Evolutionary conservation across 23 red algal species (phyloP), one percentile per base, ranked within the genome.

Genomic region (Gracilaria gracilis): DNA sequence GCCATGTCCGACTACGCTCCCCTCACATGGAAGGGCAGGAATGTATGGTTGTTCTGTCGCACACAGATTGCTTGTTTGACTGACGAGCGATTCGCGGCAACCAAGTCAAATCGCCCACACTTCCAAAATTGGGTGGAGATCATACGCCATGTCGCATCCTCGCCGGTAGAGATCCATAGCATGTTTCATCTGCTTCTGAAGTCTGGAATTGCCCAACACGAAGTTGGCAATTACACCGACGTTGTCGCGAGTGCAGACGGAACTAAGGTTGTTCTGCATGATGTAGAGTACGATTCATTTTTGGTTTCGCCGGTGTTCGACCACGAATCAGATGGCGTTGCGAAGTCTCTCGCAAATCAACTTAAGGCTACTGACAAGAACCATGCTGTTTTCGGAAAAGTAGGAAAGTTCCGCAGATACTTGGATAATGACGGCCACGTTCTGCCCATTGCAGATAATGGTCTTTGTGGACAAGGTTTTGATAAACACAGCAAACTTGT

Each of bases 161-260:
- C 85, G 5, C 85, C 85, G 5, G 46, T 54, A 14, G 85, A 89
- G 32, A 77, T 89, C 19, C 85, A 89, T 25, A 89, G 85, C 85
- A 89, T 89, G 85, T 44, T 89, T 9, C 67, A 78, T 28, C 13
- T 89, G 33, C 55, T 89, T 15, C 37, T 89, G 4, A 49, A 89
- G 32, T 47, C 71, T 19, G 85, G 85, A n/a, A 89, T 89, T 66
- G 85, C 74, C 16, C n/a, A 54, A 3, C 49, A 78, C 75, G 85
- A 39, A 28, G 42, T 37, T 31, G 84, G 29, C 20, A 32, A 48
- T 11, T 78, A 57, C 42, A 49, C 85, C 12, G 23, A 55, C 11
- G 50, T 78, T 79, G 20, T 49, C n/a, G 59, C 27, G 14, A 49
- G 29, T 32, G 33, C 4, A 6, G 34, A 36, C 16, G 58, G 35